Evolutionary conservation across 352 stramenopile species (phyloP), one percentile per base, ranked within the genome.

Genomic region (Phytopythium delawarense): DNA sequence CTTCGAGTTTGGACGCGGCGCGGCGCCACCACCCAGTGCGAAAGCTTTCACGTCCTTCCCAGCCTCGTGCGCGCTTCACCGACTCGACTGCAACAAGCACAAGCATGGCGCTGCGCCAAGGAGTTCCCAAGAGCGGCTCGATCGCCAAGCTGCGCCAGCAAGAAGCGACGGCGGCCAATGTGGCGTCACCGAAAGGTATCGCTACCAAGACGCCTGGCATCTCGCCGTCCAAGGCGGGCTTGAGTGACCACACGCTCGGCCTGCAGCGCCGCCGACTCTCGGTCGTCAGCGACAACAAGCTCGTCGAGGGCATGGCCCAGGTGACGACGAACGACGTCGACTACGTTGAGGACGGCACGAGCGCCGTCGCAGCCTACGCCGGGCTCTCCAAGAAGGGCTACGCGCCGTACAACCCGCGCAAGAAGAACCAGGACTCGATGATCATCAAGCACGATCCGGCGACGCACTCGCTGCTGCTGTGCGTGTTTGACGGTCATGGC

Each of bases 391-490:
- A 94, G 72, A 92, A 91, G 51, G 84, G 82, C 0, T 94, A 94
- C 54, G 82, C 85, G 54, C 81, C 87, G 51, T 98, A 98, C 73
- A 98, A 99, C 66, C 93, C 94, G 18, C 86, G 96, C 44, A 99
- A 99, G 81, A 98, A 98, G 76, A 99, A 99, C 72, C 96, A 99
- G 62, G 96, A 99, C 74, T 82, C 92, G 30, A 89, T 99, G 69
- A 92, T 98, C 63, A 98, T 99, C 83, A 83, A 91, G 16, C 92
- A 98, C 63, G 92, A 98, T 66, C 61, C 82, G 0, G 77, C 81
- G 9, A 97, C 95, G 13, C 96, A 96, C 60, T 93, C 90, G 53
- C 79, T 99, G 25, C 81, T 99, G 56, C 83, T 99, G 9, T 97
- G 91, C 52, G 96, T 99, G 12, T 92, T 99, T 72, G 96, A 99